Conservation (phyloP, 805 yeast species). For the Monosporozyma siamensis region DNA sequence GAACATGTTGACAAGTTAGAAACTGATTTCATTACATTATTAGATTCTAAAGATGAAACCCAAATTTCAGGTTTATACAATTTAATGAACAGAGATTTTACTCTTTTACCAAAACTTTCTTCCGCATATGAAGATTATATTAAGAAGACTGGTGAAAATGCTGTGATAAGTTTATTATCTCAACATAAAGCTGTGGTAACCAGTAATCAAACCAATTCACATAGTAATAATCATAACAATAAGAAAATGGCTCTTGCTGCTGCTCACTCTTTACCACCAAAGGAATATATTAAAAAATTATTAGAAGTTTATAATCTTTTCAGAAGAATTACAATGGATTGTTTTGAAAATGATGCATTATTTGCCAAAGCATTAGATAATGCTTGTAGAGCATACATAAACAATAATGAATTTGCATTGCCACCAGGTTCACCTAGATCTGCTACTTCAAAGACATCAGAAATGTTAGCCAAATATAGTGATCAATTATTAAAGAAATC, state of each 20-base stretch:
- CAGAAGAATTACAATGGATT: slow-evolving; percentile 25
- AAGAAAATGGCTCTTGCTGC: slow-evolving; percentile 35
- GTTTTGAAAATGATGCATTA: slow-evolving; percentile 56
- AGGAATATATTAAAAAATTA: slow-evolving; percentile 67
- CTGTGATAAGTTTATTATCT: slow-evolving; percentile 18
- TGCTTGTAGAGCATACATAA: slow-evolving; percentile 80
- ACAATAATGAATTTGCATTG: slow-evolving; percentile 70
- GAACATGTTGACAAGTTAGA: slow-evolving; percentile 71
- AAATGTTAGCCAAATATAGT: slow-evolving; percentile 78
- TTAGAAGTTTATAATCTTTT: slow-evolving; percentile 62
- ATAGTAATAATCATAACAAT: slow-evolving; percentile 25
- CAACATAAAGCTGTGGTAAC: slow-evolving; percentile 14
- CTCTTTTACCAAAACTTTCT: slow-evolving; percentile 71
- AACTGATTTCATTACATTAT: slow-evolving; percentile 62
- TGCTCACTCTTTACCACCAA: slow-evolving; percentile 38
- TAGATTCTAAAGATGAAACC: slow-evolving; percentile 53
- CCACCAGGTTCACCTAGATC: slow-evolving; percentile 42
- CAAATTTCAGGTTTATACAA: slow-evolving; percentile 69
- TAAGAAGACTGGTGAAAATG: slow-evolving; percentile 45
- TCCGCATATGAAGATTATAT: slow-evolving; percentile 65
- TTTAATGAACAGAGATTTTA: slow-evolving; percentile 67
- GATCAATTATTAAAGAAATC: slow-evolving; percentile 74
- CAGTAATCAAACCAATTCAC: slow-evolving; percentile 7
- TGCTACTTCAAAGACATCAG: slow-evolving; percentile 75
- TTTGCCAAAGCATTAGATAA: slow-evolving; percentile 82